These are phyloP conservation scores for Fusarium robinianum DNA, from an alignment of 2,329 filamentous ascomycete genomes.

Conservation along the genomic window DNA sequence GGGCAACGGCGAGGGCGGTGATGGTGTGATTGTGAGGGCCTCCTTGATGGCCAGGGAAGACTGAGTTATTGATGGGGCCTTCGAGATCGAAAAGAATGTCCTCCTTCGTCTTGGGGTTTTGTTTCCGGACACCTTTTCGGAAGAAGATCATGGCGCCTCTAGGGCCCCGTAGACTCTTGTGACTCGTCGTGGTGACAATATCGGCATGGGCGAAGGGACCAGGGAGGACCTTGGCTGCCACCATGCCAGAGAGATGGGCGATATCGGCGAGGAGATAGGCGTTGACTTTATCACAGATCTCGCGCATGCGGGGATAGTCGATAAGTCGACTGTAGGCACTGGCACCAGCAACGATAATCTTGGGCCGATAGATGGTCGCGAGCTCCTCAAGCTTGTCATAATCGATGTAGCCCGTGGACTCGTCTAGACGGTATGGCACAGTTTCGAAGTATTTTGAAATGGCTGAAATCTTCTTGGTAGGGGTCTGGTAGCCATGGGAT, in stretches of 20 bases:
- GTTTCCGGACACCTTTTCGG: slow-evolving; percentile 85
- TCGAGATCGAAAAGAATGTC: slow-evolving; percentile 90
- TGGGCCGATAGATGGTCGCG: slow-evolving; percentile 87
- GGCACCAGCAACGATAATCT: slow-evolving; percentile 92
- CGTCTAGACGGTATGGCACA: slow-evolving; percentile 88
- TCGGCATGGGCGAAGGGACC: slow-evolving; percentile 89
- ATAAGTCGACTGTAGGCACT: slow-evolving; percentile 96
- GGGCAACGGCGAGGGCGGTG: slow-evolving; percentile 87
- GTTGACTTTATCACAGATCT: slow-evolving; percentile 87
- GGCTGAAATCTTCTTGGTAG: slow-evolving; percentile 93
- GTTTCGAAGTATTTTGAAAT: slow-evolving; percentile 99
- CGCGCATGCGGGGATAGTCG: slow-evolving; percentile 90
- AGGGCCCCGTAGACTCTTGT: slow-evolving; percentile 95
- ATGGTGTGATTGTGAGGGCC: slow-evolving; percentile 99
- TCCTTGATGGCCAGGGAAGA: slow-evolving; percentile 97
- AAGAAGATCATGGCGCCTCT: slow-evolving; percentile 98
- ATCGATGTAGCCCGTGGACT: slow-evolving; percentile 90
- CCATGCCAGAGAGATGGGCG: slow-evolving; percentile 93
- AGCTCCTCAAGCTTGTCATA: slow-evolving; percentile 89
- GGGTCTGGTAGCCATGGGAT: slow-evolving; percentile 96
- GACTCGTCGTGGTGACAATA: slow-evolving; percentile 95
- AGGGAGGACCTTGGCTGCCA: slow-evolving; percentile 89
- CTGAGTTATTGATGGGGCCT: slow-evolving; percentile 89
- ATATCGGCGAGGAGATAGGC: slow-evolving; percentile 95
- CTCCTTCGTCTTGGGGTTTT: slow-evolving; percentile 83